A percentile compares a stretch with the other conserved stretches of the same genome.
phyloP scores from a whole-genome alignment of 441 rosid genomes.

The Populus trichocarpa region DNA sequence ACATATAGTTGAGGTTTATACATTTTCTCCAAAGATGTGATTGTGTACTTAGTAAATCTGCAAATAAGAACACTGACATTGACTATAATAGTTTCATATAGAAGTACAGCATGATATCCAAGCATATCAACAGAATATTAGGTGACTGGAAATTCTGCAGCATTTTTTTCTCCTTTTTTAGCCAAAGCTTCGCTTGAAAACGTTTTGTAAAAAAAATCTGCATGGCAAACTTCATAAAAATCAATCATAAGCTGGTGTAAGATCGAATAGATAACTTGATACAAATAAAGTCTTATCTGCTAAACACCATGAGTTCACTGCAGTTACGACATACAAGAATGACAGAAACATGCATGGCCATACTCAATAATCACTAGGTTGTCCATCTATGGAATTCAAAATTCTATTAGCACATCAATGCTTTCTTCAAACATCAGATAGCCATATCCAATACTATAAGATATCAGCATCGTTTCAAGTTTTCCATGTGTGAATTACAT shows the following conservation, averaged over 20 bases:
- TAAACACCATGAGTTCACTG: background rate
- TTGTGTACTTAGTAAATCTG: conserved; percentile 83
- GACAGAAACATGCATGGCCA: background rate
- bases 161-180: too few relatives aligned
- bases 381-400: background rate
- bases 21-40: conserved; percentile 80
- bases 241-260: too few relatives aligned
- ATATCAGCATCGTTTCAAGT: background rate
- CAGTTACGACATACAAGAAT: background rate
- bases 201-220: background rate
- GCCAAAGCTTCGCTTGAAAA: background rate
- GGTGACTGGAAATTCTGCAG: background rate
- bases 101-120: conserved; percentile 1
- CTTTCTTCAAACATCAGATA: background rate
- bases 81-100: conserved; percentile 1
- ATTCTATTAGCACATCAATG: background rate
- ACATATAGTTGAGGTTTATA: conserved; percentile 91
- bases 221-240: background rate
- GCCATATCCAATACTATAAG: background rate
- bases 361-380: background rate
- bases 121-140: background rate
- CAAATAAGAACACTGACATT: conserved; percentile 9
- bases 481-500: background rate
- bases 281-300: too few relatives aligned
- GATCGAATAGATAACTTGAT: too few relatives aligned